Evolutionary conservation across 2,329 filamentous ascomycete species (phyloP).

Genomic region (Alternaria novae-zelandiae): DNA sequence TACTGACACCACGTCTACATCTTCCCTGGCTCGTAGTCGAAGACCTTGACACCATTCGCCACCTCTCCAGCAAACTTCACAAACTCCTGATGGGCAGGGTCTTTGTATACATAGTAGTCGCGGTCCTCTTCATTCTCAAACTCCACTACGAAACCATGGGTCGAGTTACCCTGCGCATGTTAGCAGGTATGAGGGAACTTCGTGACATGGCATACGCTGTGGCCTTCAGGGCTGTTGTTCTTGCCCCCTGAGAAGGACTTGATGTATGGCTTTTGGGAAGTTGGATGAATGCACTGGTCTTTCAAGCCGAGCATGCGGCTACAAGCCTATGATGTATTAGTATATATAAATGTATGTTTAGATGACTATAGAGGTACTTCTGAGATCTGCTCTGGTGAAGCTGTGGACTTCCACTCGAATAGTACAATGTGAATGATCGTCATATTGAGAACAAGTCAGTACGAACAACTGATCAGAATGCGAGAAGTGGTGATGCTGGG

Average conservation of each 20-base stretch:
- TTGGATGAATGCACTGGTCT: constrained; percentile 65
- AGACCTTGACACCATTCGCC: constrained; percentile 61
- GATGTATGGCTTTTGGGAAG: constrained; percentile 66
- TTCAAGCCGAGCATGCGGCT: constrained; percentile 63
- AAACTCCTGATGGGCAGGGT: constrained; percentile 69
- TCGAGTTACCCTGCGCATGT: constrained; percentile 61
- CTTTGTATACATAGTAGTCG: constrained; percentile 70
- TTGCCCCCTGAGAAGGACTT: constrained; percentile 63
- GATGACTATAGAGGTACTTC: constrained; percentile 53
- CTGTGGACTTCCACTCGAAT: constrained; percentile 67
- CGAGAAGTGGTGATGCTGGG: neutral
- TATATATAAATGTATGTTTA: neutral
- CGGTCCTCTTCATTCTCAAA: constrained; percentile 69
- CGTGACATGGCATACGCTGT: constrained; percentile 47
- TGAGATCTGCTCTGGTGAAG: constrained; percentile 58
- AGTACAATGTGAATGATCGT: constrained; percentile 72
- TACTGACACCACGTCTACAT: constrained; percentile 44
- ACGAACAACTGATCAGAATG: neutral
- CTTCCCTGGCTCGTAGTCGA: constrained; percentile 66
- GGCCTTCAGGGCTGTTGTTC: constrained; percentile 67
- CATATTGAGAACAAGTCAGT: constrained; percentile 52
- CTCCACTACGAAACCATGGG: constrained; percentile 73
- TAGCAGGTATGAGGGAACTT: neutral
- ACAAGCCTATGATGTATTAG: constrained; percentile 56
- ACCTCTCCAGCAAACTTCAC: constrained; percentile 57